Percentiles rank a stretch among this genome's conserved stretches.
Conservation (phyloP, 768 basidiomycete genomes). For the Pleurotus tuoliensis region DNA sequence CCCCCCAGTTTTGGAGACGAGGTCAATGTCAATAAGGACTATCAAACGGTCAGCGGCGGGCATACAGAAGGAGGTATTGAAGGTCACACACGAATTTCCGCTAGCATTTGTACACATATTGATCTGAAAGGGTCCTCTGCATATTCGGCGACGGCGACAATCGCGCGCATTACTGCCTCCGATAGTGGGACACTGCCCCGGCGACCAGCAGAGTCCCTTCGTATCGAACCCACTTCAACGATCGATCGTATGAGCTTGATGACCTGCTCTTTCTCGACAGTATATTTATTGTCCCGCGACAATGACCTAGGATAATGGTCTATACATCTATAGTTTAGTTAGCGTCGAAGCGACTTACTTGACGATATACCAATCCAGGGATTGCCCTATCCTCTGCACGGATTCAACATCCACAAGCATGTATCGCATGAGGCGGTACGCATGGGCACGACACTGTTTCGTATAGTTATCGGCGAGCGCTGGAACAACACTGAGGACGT, state of each 20-base stretch:
- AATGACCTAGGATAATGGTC: slow-evolving; percentile 52
- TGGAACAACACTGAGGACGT: slow-evolving; percentile 63
- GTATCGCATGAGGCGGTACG: slow-evolving; percentile 82
- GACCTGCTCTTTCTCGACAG: slow-evolving; percentile 87
- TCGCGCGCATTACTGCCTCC: slow-evolving; percentile 75
- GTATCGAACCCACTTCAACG: slow-evolving; percentile 69
- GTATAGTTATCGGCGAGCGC: slow-evolving; percentile 73
- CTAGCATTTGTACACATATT: slow-evolving; percentile 80
- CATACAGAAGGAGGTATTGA: not conserved
- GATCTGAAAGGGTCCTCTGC: slow-evolving; percentile 84
- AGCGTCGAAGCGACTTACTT: slow-evolving; percentile 47
- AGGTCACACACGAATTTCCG: slow-evolving; percentile 74
- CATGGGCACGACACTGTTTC: slow-evolving; percentile 72
- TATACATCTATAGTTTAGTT: slow-evolving; percentile 2
- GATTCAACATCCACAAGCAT: slow-evolving; percentile 69
- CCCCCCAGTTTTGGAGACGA: slow-evolving; percentile 77
- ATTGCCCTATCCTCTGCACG: slow-evolving; percentile 59
- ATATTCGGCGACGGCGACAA: slow-evolving; percentile 93
- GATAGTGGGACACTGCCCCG: slow-evolving; percentile 57
- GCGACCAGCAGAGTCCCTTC: slow-evolving; percentile 40
- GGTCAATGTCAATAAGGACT: slow-evolving; percentile 88
- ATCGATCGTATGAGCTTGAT: slow-evolving; percentile 85
- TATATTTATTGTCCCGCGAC: slow-evolving; percentile 77
- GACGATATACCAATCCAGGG: slow-evolving; percentile 88
- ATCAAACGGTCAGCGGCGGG: not conserved